Conservation (phyloP, 75 land plant genomes). For the Picea glauca region DNA sequence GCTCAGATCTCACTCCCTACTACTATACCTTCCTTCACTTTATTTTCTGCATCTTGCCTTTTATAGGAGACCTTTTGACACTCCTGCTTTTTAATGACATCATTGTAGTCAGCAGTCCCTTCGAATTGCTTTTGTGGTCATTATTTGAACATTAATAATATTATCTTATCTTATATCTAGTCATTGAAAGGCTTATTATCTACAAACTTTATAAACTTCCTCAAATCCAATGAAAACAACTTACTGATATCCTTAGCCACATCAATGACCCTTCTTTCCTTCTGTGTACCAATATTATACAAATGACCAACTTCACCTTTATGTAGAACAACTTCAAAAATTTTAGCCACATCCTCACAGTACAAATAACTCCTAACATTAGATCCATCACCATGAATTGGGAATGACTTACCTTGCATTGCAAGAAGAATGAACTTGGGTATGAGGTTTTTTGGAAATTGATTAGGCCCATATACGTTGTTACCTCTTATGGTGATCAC, state of each 20-base stretch:
- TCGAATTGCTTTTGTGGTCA: too few relatives aligned
- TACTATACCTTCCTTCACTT: too few relatives aligned
- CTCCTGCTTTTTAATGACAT: too few relatives aligned
- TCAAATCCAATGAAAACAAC: constrained; percentile 20
- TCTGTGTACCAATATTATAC: constrained; percentile 30
- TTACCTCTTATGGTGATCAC: constrained; percentile 20
- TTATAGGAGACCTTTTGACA: too few relatives aligned
- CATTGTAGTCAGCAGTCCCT: too few relatives aligned
- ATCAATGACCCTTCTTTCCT: constrained; percentile 29
- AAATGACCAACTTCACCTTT: constrained; percentile 40
- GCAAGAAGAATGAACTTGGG: constrained; percentile 22
- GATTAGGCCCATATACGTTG: constrained; percentile 21
- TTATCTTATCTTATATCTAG: not conserved
- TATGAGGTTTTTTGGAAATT: constrained; percentile 15
- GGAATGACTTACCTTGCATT: constrained; percentile 21
- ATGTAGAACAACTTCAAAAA: constrained; percentile 33
- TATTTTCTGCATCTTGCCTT: too few relatives aligned
- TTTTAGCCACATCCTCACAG: constrained; percentile 32
- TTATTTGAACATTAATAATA: too few relatives aligned
- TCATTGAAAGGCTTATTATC: constrained; percentile 35
- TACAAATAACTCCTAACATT: constrained; percentile 37
- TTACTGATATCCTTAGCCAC: constrained; percentile 30
- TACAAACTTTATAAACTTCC: constrained; percentile 21
- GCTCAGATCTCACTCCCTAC: too few relatives aligned
- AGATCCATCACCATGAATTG: constrained; percentile 31